Conservation (phyloP, 1,139 yeast species). For the Taphrina flavorubra region DNA sequence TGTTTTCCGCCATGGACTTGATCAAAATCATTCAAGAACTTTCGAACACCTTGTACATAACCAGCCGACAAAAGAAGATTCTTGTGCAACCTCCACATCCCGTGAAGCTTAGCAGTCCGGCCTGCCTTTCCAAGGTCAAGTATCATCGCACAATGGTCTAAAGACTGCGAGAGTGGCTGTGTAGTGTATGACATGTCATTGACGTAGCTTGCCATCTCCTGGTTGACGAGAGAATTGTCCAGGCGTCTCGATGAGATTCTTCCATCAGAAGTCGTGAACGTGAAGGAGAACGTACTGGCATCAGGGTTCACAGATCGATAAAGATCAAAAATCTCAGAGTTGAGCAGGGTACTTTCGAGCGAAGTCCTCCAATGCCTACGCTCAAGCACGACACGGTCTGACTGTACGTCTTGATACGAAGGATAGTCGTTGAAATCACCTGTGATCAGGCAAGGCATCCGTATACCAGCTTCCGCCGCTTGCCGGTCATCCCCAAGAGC, state of each 20-base stretch:
- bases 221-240: neutral
- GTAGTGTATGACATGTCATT: neutral
- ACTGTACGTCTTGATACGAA: neutral
- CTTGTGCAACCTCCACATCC: neutral
- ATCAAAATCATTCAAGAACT: neutral
- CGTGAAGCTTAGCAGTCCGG: neutral
- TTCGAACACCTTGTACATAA: neutral
- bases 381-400: neutral
- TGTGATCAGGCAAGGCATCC: neutral
- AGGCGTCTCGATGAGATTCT: neutral
- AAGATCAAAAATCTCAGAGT: neutral
- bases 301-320: neutral
- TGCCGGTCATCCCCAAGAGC: neutral
- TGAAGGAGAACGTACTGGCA: neutral
- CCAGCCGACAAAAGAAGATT: neutral
- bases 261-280: neutral
- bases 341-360: neutral
- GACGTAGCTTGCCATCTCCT: neutral
- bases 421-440: conserved; percentile 22
- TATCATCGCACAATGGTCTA: neutral
- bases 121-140: neutral
- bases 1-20: neutral
- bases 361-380: neutral
- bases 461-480: neutral
- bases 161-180: neutral